Percentiles rank a stretch among this genome's conserved stretches.
Conservation (phyloP, 345 rosid species). For the Jatropha curcas region DNA sequence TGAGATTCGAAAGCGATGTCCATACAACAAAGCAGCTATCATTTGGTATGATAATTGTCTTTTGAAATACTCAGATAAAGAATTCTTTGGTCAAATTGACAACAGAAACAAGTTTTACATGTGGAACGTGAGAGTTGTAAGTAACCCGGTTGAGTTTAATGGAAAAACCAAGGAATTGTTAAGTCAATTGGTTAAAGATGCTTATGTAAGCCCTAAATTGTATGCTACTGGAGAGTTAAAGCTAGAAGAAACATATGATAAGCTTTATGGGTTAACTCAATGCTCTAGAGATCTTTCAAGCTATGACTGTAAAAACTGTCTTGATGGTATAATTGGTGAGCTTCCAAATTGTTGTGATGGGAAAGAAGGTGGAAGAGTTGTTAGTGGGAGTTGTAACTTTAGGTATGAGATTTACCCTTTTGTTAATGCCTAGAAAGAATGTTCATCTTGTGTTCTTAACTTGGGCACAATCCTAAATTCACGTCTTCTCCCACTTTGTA, state of each 20-base stretch:
- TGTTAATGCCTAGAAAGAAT: constrained; percentile 19
- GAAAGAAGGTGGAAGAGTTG: constrained; percentile 49
- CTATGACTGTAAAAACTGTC: constrained; percentile 39
- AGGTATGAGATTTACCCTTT: constrained; percentile 54
- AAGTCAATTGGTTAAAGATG: constrained; percentile 23
- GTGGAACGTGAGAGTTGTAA: constrained; percentile 33
- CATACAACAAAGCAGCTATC: constrained; percentile 36
- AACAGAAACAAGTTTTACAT: constrained; percentile 38
- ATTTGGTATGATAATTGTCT: constrained; percentile 52
- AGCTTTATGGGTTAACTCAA: constrained; percentile 44
- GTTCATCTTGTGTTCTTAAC: too few species aligned
- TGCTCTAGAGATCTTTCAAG: constrained; percentile 41
- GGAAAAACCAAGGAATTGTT: constrained; percentile 31
- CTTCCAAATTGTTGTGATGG: constrained; percentile 52
- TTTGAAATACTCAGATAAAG: constrained; percentile 36
- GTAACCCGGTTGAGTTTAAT: constrained; percentile 29
- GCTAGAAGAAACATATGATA: constrained; percentile 8
- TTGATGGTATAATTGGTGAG: constrained; percentile 35
- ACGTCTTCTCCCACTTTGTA: too few species aligned
- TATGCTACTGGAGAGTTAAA: constrained; percentile 30
- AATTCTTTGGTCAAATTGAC: constrained; percentile 46
- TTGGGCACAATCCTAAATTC: too few species aligned
- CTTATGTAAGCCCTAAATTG: constrained; percentile 20
- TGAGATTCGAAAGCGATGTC: constrained; percentile 37
- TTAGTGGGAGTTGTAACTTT: constrained; percentile 48